These are phyloP conservation scores for Pinus taeda DNA, from an alignment of 75 land plant genomes.

Conservation along the genomic window DNA sequence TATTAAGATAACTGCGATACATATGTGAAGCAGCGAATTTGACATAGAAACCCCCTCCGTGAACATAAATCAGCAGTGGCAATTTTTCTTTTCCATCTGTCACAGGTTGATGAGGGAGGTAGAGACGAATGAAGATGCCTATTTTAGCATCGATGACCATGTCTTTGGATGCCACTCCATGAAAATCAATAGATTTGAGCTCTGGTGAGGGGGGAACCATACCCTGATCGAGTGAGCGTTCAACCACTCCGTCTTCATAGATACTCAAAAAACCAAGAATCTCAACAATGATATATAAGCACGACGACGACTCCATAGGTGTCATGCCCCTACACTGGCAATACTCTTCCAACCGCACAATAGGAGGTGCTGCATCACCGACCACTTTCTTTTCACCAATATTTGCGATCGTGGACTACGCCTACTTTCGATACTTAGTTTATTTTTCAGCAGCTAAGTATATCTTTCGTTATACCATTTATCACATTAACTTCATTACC, in stretches of 20 bases:
- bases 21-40: conserved; percentile 20
- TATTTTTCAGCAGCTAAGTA: too few species aligned
- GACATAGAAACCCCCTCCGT: conserved; percentile 51
- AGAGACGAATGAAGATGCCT: conserved; percentile 26
- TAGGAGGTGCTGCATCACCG: too few species aligned
- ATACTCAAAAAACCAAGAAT: conserved; percentile 25
- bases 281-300: conserved; percentile 6
- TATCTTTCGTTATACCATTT: too few species aligned
- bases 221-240: conserved; percentile 14
- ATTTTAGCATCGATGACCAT: conserved; percentile 13
- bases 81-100: not conserved
- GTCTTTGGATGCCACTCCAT: conserved; percentile 33
- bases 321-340: too few species aligned
- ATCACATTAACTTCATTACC: too few species aligned
- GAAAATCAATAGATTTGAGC: not conserved
- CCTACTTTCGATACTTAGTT: too few species aligned
- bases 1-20: conserved; percentile 29
- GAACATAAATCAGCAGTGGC: conserved; percentile 50
- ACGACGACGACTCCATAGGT: too few species aligned
- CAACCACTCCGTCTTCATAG: conserved; percentile 28
- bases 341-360: too few species aligned
- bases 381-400: too few species aligned
- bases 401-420: too few species aligned
- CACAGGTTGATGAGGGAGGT: conserved; percentile 24
- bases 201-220: conserved; percentile 15